A percentile compares a stretch with the other conserved stretches of the same genome.
phyloP scores from a whole-genome alignment of 805 yeast genomes.

The Huiozyma sinensis region DNA sequence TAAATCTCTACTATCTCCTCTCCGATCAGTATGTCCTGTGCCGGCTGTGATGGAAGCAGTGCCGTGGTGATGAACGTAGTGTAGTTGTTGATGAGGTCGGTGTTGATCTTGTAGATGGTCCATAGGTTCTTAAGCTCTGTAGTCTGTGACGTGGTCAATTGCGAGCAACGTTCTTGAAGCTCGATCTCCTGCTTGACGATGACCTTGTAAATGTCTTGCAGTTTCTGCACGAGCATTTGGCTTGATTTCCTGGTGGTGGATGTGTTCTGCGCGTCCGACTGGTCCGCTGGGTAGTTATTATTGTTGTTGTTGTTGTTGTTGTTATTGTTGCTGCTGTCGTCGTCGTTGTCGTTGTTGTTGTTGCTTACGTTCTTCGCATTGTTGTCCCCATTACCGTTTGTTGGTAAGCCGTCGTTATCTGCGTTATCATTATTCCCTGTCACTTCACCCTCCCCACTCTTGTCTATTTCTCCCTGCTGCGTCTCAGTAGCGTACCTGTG shows the following conservation, averaged over 20 bases:
- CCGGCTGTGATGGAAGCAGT: conserved; percentile 57
- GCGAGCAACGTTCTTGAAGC: conserved; percentile 61
- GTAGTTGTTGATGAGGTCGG: conserved; percentile 56
- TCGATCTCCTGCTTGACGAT: conserved; percentile 59
- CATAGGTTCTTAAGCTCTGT: conserved; percentile 55
- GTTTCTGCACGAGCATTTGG: conserved; percentile 49
- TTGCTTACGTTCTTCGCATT: conserved; percentile 3
- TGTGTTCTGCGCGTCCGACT: conserved; percentile 13
- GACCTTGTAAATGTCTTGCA: conserved; percentile 64
- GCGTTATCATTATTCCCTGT: conserved; percentile 2
- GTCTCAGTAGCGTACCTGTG: no score
- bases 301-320: conserved; percentile 7
- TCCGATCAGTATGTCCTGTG: conserved; percentile 34
- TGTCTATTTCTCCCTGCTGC: no score
- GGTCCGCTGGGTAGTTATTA: conserved; percentile 13
- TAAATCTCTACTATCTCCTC: conserved; percentile 67
- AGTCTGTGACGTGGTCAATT: conserved; percentile 42
- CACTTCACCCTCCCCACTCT: conserved; percentile 1
- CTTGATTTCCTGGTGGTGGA: conserved; percentile 24
- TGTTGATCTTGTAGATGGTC: conserved; percentile 59
- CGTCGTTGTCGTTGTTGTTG: conserved; percentile 3
- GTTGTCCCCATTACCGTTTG: conserved; percentile 1
- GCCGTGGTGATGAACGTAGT: conserved; percentile 65
- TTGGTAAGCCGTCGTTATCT: conserved; percentile 2
- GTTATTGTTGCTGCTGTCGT: conserved; percentile 5